A percentile compares a stretch with the other conserved stretches of the same genome.
phyloP scores from a whole-genome alignment of 2,329 filamentous ascomycete genomes.

The Fusarium piperis region DNA sequence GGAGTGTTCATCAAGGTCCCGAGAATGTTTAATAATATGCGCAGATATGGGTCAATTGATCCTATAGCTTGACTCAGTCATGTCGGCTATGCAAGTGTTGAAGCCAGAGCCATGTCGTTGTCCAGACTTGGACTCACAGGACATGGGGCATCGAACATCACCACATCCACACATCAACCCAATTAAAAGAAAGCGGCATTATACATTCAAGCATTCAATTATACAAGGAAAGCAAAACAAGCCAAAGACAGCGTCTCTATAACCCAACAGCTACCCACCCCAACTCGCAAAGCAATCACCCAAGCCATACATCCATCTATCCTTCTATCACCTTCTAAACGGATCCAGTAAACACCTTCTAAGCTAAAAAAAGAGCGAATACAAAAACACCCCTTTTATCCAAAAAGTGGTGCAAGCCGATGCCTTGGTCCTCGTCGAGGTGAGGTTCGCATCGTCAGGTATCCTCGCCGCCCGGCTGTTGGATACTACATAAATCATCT shows the following conservation, averaged over 20 bases:
- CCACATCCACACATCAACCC: not conserved
- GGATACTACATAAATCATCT: constrained; percentile 4
- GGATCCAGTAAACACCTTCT: not conserved
- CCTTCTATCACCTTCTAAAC: not conserved
- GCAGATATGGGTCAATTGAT: not conserved
- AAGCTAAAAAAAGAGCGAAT: not conserved
- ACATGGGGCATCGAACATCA: not conserved
- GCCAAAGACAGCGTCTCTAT: not conserved
- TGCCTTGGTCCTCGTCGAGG: not conserved
- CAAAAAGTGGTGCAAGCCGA: not conserved
- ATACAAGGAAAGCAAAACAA: not conserved
- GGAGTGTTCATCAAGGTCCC: constrained; percentile 6
- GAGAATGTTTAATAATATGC: not conserved
- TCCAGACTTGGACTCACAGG: not conserved
- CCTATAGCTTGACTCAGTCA: not conserved
- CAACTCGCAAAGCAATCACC: not conserved
- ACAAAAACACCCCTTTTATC: not conserved
- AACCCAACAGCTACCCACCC: not conserved
- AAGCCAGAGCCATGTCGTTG: accelerated
- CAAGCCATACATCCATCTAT: not conserved
- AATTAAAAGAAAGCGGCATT: not conserved
- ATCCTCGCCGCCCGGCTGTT: constrained; percentile 2
- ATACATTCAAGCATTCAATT: not conserved
- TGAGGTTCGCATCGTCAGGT: not conserved
- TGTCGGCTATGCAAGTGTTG: not conserved